Conservation (phyloP, 352 stramenopile genomes). For the Blastocystis sp. region DNA sequence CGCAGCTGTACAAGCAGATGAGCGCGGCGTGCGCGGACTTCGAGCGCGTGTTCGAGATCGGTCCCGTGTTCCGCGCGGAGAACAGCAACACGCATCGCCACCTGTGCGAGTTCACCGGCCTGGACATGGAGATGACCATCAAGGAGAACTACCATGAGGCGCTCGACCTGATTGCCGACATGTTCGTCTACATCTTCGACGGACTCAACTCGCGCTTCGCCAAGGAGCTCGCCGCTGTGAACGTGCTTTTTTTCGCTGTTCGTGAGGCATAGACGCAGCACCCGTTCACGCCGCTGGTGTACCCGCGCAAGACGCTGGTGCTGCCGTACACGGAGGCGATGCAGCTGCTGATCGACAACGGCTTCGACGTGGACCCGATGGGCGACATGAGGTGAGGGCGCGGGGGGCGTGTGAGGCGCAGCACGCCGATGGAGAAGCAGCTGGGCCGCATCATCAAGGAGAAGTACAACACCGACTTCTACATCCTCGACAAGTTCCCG, state of each 20-base stretch:
- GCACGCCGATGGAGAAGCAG: slow-evolving; percentile 94
- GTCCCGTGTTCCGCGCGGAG: slow-evolving; percentile 97
- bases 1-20: slow-evolving; percentile 99
- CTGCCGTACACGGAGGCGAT: slow-evolving; percentile 89
- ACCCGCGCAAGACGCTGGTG: slow-evolving; percentile 79
- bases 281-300: slow-evolving; percentile 93
- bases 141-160: slow-evolving; percentile 99
- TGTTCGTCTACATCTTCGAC: slow-evolving; percentile 99
- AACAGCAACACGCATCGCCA: slow-evolving; percentile 97
- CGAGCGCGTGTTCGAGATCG: slow-evolving; percentile 93
- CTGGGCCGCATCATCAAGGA: slow-evolving; percentile 88
- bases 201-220: slow-evolving; percentile 87
- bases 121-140: slow-evolving; percentile 99
- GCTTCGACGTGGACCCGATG: slow-evolving; percentile 77
- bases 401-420: slow-evolving; percentile 76
- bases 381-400: slow-evolving; percentile 75
- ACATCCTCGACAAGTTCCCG: slow-evolving; percentile 99
- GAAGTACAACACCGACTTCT: slow-evolving; percentile 99
- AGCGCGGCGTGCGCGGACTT: slow-evolving; percentile 92
- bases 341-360: slow-evolving; percentile 81
- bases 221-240: slow-evolving; percentile 89
- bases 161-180: slow-evolving; percentile 90
- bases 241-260: slow-evolving; percentile 73
- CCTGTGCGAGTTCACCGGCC: slow-evolving; percentile 98
- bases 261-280: slow-evolving; percentile 79